Evolutionary conservation across 129 eudicot species (phyloP), one percentile per base, ranked within the genome.

Genomic region (Artemisia annua): DNA sequence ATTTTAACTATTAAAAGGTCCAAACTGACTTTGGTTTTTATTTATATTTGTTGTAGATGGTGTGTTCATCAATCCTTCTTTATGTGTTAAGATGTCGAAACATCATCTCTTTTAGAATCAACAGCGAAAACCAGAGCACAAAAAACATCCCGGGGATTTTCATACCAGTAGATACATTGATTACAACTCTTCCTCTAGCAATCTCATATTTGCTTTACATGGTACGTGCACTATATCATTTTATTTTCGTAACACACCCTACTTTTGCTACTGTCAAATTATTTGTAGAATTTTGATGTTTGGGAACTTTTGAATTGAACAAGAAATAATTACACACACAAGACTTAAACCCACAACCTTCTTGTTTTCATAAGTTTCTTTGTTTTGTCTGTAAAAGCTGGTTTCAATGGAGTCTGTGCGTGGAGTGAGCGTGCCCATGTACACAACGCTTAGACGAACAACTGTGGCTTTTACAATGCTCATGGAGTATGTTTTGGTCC

Each of bases 401-500:
- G 85, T 81, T 16, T 81, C 91, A 3, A 84, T 87, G 91, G 88
- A 78, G 62, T 79, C 88, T 5, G 82, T 81, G 18, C 83, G 86
- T 49, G 88, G 83, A 28, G 79, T 87, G 64, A 87, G 71, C 22
- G 91, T 87, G 66, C 88, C 86, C 24, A 84, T 84, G 88, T 87
- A 84, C 85, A 81, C 91, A 22, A 81, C 88, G 44, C 84, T 87
- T 63, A 82, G 84, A 77, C 63, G 88, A 46, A 87, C 91, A 3
- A 84, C 91, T 11, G 85, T 87, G 46, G 83, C 84, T 22, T 83
- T 87, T 80, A 87, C 86, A 44, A 81, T 87, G 88, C 55, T 79
- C 26, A 78, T 84, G 48, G 88, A 87, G 83, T 87, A 74, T 68
- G 60, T 83, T 50, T 65, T 78, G 73, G 74, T 69, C 35, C 82